These are phyloP conservation scores for Globisporangium abappressorium DNA, from an alignment of 352 stramenopile species.

Conservation along the genomic window DNA sequence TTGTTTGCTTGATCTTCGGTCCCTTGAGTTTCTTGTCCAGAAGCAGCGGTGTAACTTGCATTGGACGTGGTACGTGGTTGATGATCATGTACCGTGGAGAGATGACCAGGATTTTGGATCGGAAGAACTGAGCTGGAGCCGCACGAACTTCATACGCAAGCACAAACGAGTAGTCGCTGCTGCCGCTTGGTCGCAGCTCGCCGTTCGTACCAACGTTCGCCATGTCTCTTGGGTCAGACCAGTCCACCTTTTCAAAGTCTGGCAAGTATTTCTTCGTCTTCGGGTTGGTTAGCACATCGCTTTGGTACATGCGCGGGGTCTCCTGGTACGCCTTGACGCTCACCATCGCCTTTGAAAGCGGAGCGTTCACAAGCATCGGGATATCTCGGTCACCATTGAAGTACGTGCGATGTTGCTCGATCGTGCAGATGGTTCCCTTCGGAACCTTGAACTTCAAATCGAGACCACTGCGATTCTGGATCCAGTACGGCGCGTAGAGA, in stretches of 20 bases:
- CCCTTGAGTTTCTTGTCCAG: conserved; percentile 71
- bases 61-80: conserved; percentile 51
- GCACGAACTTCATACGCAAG: conserved; percentile 80
- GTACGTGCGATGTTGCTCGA: conserved; percentile 68
- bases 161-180: conserved; percentile 61
- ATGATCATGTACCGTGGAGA: conserved; percentile 75
- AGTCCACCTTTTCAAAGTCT: conserved; percentile 65
- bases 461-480: conserved; percentile 80
- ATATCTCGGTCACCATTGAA: conserved; percentile 65
- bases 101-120: conserved; percentile 79
- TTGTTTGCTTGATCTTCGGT: conserved; percentile 27
- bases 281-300: conserved; percentile 39
- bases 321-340: conserved; percentile 70
- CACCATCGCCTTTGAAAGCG: conserved; percentile 60
- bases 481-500: conserved; percentile 79
- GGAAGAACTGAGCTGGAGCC: conserved; percentile 76
- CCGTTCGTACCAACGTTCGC: conserved; percentile 70
- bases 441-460: conserved; percentile 67
- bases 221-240: conserved; percentile 73
- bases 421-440: conserved; percentile 51
- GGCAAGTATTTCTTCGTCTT: conserved; percentile 75
- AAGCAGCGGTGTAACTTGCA: conserved; percentile 74
- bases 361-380: conserved; percentile 60
- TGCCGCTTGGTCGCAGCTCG: conserved; percentile 47
- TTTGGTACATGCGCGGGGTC: conserved; percentile 53